A percentile compares a stretch with the other conserved stretches of the same genome.
phyloP scores from a whole-genome alignment of 2,329 filamentous ascomycete genomes.

The Microsporum canis region DNA sequence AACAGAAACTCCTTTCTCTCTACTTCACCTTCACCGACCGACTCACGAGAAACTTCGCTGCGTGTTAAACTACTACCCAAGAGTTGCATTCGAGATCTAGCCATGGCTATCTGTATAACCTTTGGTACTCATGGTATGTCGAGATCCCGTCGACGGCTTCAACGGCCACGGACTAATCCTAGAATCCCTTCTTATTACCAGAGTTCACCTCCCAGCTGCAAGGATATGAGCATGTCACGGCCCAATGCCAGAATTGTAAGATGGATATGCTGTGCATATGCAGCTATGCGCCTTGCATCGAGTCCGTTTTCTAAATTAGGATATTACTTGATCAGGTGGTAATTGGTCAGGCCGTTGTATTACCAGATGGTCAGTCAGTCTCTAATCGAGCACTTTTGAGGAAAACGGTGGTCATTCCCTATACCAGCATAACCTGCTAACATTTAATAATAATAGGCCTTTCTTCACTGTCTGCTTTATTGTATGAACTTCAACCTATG shows the following conservation, averaged over 20 bases:
- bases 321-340: constrained; percentile 16
- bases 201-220: constrained; percentile 25
- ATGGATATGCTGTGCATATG: not conserved
- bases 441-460: constrained; percentile 14
- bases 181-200: constrained; percentile 9
- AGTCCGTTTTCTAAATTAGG: not conserved
- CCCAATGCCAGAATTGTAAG: constrained; percentile 28
- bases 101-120: constrained; percentile 22
- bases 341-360: constrained; percentile 28
- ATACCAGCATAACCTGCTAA: not conserved
- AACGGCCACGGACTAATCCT: not conserved
- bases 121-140: constrained; percentile 20
- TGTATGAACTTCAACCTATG: constrained; percentile 11
- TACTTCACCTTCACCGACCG: not conserved
- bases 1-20: not conserved
- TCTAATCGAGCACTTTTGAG: not conserved
- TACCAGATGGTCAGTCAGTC: constrained; percentile 20
- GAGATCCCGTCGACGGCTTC: not conserved
- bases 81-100: not conserved
- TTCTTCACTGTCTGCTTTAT: constrained; percentile 30
- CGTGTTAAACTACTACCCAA: no score
- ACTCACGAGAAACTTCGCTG: not conserved
- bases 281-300: not conserved
- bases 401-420: not conserved
- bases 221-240: constrained; percentile 27